Base-by-base conservation (phyloP, 2,329 filamentous ascomycete species). In the Ophiostoma quercus region DNA sequence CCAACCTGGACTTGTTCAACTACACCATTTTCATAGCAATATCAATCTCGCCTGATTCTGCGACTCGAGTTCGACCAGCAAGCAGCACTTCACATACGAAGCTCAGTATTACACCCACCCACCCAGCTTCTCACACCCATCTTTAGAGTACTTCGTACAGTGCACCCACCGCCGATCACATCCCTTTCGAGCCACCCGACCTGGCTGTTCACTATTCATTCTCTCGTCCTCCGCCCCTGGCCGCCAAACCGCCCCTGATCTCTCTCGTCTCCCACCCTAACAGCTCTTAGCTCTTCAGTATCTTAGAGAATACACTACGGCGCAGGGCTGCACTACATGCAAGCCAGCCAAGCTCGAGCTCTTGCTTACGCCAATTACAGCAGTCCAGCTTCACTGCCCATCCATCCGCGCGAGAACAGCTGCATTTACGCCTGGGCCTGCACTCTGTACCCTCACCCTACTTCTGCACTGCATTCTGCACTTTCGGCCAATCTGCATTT, bases 251-350 rank as follows among this genome's bases (percentile, higher is more conserved):
- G 57, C n/a, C 57, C 57, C 57, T 62, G 57, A 32, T 16, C 25
- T 29, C 25, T 32, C 25, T 19, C 57, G n/a, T 11, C 22, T 62
- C 25, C 3, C 9, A 29, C 22, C 57, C 22, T 25, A 34, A 14
- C 57, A 11, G 5, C 32, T 29, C 25, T 29, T 25, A 60, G 9
- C 54, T 62, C 14, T 19, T 62, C 25, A 62, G 51, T 57, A 57
- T n/a, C 2, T 25, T 47, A n/a, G 47, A 41, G 39, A 8, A 41
- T 14, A 41, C 39, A 14, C 51, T 25, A 22, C n/a, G n/a, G 51
- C 16, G 22, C 57, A 62, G 57, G 57, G 57, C 57, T 62, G 57
- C 25, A 62, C 57, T 62, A 25, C 25, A 62, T 62, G 57, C 22
- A 62, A 16, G 57, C 57, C 22, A 57, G n/a, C n/a, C 39, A 57